phyloP scores from a whole-genome alignment of 2,329 filamentous ascomycete species.

The Proliferodiscus dingleyae region DNA sequence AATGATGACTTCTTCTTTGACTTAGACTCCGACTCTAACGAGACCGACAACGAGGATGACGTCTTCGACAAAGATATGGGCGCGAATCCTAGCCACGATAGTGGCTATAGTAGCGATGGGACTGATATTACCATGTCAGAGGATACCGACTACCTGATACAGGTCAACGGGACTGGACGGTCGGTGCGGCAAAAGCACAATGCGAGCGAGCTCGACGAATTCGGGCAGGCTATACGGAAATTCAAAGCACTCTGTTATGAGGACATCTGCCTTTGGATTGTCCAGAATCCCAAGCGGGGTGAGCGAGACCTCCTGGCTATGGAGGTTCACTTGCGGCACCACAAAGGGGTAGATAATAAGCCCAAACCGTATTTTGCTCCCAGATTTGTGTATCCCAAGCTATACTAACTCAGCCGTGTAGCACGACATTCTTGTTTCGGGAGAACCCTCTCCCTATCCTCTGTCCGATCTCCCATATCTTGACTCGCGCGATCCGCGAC shows the following conservation, averaged over 20 bases:
- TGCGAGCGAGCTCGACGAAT: constrained; percentile 6
- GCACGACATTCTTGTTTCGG: constrained; percentile 21
- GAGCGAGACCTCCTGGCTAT: constrained; percentile 22
- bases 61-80: constrained; percentile 5
- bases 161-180: constrained; percentile 7
- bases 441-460: constrained; percentile 21
- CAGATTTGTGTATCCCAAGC: not conserved
- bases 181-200: not conserved
- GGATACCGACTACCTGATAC: constrained; percentile 2
- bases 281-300: constrained; percentile 15
- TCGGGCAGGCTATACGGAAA: constrained; percentile 10
- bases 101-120: constrained; percentile 12
- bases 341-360: constrained; percentile 26
- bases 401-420: constrained; percentile 17
- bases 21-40: not conserved
- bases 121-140: constrained; percentile 13
- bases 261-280: constrained; percentile 22
- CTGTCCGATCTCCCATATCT: constrained; percentile 20
- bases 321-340: constrained; percentile 17
- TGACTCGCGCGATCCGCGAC: constrained; percentile 17
- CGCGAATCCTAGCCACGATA: constrained; percentile 2
- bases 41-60: constrained; percentile 2
- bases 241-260: constrained; percentile 20
- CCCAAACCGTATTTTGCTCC: constrained; percentile 19
- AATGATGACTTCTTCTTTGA: constrained; percentile 6